Evolutionary conservation across 2,329 filamentous ascomycete genomes (phyloP), one percentile per base, ranked within the genome.

Genomic region (Didymella pomorum): DNA sequence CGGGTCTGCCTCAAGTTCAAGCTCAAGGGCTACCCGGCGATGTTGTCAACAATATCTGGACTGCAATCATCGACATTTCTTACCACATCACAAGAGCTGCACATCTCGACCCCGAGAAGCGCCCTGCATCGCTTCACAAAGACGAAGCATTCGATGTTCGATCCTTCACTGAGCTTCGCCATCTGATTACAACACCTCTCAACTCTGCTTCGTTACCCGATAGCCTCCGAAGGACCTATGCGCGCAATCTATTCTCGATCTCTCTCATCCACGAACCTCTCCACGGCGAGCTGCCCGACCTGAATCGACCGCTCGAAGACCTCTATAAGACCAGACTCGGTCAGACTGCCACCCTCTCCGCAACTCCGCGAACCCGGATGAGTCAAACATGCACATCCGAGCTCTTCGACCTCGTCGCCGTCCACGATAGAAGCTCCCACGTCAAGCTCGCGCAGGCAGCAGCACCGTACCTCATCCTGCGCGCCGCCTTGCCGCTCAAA

Each of bases 141-240:
- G 94, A 99, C 69, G 89, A 98, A 76, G 76, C 81, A 1, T 96
- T 96, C 69, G 95, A 99, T 72, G 90, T 96, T 18, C 70, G 79
- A 1, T 88, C 90, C 0, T 96, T 97, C 72, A 79, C 79, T 28
- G 83, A 84, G 47, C 80, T 98, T 0, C 85, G 88, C 37, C 81
- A 85, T 10, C 82, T 97, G 31, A 87, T 96, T 39, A 89, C 92
- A 4, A 89, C 92, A 0, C 80, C 85, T 2, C 83, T 98, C 0
- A 90, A 93, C 2, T 84, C 87, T 0, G 73, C 84, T 6, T 77
- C 80, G 2, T 84, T 97, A 7, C 82, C 87, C 1, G 88, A 93
- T 63, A 80, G 81, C 61, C 86, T 89, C 3, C 86, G 92, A 39
- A 84, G 84, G 52, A 79, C 84, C 1, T 97, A 93, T 69, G 86